These are phyloP conservation scores for Penicillium chermesinum DNA, from an alignment of 495 filamentous ascomycete genomes.

Conservation along the genomic window DNA sequence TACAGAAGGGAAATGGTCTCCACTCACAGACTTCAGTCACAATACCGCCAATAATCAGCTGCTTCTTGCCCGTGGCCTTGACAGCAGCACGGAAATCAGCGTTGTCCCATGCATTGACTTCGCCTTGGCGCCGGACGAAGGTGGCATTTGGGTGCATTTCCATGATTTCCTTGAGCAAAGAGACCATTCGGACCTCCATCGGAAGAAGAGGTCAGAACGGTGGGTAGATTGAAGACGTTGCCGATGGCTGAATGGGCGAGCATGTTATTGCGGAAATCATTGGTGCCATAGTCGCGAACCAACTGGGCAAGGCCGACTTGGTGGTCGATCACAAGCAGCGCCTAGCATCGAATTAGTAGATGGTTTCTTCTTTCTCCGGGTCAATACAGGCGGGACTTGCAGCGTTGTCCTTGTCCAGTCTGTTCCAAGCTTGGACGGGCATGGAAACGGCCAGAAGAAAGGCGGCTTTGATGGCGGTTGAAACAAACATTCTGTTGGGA, in stretches of 20 bases:
- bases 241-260: constrained; percentile 64
- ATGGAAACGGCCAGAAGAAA: constrained; percentile 15
- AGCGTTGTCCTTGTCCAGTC: constrained; percentile 53
- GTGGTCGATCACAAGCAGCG: constrained; percentile 65
- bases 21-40: constrained; percentile 68
- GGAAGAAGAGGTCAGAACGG: constrained; percentile 64
- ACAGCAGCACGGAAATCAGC: constrained; percentile 63
- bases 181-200: constrained; percentile 60
- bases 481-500: constrained; percentile 13
- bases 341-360: constrained; percentile 11
- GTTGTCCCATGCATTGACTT: constrained; percentile 81
- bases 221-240: constrained; percentile 63
- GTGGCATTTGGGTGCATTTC: constrained; percentile 64
- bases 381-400: constrained; percentile 24
- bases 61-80: constrained; percentile 57
- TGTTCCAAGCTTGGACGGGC: constrained; percentile 30
- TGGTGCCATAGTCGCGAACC: constrained; percentile 59
- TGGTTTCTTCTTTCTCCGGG: not conserved
- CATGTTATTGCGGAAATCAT: constrained; percentile 61
- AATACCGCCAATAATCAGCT: constrained; percentile 71
- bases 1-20: not conserved
- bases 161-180: constrained; percentile 63
- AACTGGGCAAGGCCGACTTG: constrained; percentile 65
- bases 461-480: constrained; percentile 9
- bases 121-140: constrained; percentile 63